A percentile compares a stretch with the other conserved stretches of the same genome.
phyloP scores from a whole-genome alignment of 2,329 filamentous ascomycete genomes.

The Alternaria brassicae region DNA sequence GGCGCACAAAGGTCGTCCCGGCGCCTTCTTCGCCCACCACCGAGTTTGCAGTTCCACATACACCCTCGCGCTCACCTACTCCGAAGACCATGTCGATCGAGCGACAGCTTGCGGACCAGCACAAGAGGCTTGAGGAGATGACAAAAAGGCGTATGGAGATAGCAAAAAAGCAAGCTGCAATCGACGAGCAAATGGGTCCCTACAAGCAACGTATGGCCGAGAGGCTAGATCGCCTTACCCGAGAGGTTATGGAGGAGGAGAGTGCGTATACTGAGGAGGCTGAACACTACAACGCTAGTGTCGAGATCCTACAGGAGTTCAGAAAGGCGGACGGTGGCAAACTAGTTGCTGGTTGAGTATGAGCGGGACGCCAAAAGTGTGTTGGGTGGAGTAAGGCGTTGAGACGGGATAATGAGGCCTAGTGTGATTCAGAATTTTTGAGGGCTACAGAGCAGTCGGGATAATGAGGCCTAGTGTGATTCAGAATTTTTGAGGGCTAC shows the following conservation, averaged over 20 bases:
- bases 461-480: conserved; percentile 6
- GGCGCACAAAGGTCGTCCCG: conserved; percentile 16
- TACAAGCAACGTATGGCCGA: conserved; percentile 29
- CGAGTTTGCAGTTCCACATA: not conserved
- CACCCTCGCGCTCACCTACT: conserved; percentile 3
- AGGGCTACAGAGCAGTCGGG: not conserved
- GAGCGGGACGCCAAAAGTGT: not conserved
- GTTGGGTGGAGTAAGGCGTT: not conserved
- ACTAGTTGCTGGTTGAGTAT: not conserved
- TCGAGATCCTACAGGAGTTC: conserved; percentile 29
- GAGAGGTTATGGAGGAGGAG: conserved; percentile 29
- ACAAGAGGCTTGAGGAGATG: conserved; percentile 23
- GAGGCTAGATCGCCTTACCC: conserved; percentile 29
- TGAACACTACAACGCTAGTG: conserved; percentile 20
- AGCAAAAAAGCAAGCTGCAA: conserved; percentile 24
- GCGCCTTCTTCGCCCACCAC: not conserved
- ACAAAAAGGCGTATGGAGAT: conserved; percentile 23
- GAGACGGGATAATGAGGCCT: not conserved
- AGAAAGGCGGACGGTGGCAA: conserved; percentile 10
- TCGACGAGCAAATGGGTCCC: conserved; percentile 22
- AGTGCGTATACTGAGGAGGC: conserved; percentile 22
- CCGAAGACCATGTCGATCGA: conserved; percentile 12
- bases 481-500: not conserved
- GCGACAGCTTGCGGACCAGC: conserved; percentile 24
- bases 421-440: conserved; percentile 5